Evolutionary conservation across 2,329 filamentous ascomycete genomes (phyloP).

Genomic region (Polychaeton citri): DNA sequence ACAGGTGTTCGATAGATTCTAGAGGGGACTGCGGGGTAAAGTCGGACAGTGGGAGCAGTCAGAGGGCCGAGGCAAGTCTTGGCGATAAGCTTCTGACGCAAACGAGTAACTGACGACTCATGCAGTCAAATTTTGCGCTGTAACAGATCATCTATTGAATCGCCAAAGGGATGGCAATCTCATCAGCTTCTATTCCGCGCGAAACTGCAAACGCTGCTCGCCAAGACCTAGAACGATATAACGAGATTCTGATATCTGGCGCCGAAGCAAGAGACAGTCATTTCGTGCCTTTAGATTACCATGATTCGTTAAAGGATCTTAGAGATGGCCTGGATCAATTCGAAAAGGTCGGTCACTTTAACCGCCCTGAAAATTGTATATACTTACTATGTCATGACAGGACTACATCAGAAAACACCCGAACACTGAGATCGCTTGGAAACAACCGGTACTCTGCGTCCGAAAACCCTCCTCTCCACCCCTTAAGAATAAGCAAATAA

Average conservation of each 20-base stretch:
- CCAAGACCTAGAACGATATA: not conserved
- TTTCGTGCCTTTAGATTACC: not conserved
- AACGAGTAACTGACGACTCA: not conserved
- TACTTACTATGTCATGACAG: not conserved
- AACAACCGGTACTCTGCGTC: not conserved
- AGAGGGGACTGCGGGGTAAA: no score
- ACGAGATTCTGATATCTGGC: not conserved
- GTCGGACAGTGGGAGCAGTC: no score
- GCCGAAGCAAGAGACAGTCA: not conserved
- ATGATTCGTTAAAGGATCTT: not conserved
- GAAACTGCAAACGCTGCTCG: not conserved
- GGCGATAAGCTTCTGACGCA: not conserved
- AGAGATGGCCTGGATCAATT: not conserved
- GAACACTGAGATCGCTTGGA: not conserved
- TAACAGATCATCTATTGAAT: not conserved
- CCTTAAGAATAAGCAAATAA: not conserved
- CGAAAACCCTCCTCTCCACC: not conserved
- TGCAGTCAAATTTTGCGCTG: not conserved
- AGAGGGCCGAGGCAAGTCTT: not conserved
- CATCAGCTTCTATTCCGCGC: not conserved
- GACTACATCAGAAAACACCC: not conserved
- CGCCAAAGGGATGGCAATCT: not conserved
- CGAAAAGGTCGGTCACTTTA: not conserved
- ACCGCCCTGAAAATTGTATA: not conserved
- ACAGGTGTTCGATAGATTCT: not conserved